A percentile compares a stretch with the other conserved stretches of the same genome.
These are phyloP conservation scores for Neopestalotiopsis clavispora DNA, from an alignment of 2,329 filamentous ascomycete species.

Conservation along the genomic window DNA sequence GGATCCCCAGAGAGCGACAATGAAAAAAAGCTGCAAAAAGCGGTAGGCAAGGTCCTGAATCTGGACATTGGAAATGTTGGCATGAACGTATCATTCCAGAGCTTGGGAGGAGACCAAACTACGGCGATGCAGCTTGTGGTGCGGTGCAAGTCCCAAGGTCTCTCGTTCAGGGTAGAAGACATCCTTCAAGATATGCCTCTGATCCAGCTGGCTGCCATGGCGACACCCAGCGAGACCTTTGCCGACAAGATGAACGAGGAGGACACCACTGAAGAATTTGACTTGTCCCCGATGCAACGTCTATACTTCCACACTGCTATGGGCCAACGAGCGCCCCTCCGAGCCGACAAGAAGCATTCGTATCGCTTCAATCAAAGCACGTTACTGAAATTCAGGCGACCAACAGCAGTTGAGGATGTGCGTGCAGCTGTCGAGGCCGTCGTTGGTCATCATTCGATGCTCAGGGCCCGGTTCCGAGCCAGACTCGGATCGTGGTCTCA, in stretches of 20 bases:
- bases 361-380: constrained; percentile 58
- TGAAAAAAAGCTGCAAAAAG: constrained; percentile 44
- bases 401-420: constrained; percentile 47
- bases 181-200: constrained; percentile 43
- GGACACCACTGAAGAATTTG: constrained; percentile 43
- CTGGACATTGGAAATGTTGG: constrained; percentile 44
- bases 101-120: constrained; percentile 46
- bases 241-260: constrained; percentile 39
- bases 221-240: constrained; percentile 36
- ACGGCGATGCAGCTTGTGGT: constrained; percentile 44
- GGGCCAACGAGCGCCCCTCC: constrained; percentile 38
- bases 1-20: constrained; percentile 41
- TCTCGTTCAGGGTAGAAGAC: constrained; percentile 42
- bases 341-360: constrained; percentile 37
- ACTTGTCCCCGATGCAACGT: constrained; percentile 58
- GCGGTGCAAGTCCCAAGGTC: constrained; percentile 42
- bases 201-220: constrained; percentile 42
- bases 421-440: constrained; percentile 53
- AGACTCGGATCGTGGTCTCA: constrained; percentile 51
- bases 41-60: constrained; percentile 43
- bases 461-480: constrained; percentile 50
- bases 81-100: constrained; percentile 46
- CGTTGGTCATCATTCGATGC: constrained; percentile 56
- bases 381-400: constrained; percentile 49
- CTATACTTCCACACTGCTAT: constrained; percentile 56